These are phyloP conservation scores for Cyclocybe aegerita DNA, from an alignment of 768 basidiomycete species.

Conservation along the genomic window DNA sequence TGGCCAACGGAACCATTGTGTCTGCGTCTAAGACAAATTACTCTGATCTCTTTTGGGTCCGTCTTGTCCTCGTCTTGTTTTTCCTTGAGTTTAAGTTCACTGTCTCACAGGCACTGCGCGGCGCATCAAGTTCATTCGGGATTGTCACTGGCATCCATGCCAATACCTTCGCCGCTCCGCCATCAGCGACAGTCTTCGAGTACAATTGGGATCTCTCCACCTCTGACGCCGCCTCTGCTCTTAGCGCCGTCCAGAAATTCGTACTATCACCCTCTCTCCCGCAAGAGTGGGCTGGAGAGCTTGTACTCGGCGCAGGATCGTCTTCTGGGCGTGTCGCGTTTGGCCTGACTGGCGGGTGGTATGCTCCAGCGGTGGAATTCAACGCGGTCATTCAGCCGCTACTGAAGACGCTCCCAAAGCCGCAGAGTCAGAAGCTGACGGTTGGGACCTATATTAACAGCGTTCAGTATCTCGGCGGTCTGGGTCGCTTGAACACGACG, in stretches of 20 bases:
- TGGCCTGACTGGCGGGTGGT: constrained; percentile 31
- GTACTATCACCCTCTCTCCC: constrained; percentile 28
- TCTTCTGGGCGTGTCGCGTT: constrained; percentile 28
- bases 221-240: constrained; percentile 27
- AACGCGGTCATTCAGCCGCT: constrained; percentile 28
- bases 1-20: constrained; percentile 25
- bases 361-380: constrained; percentile 24
- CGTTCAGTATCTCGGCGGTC: constrained; percentile 26
- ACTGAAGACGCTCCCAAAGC: constrained; percentile 25
- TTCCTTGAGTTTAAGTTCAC: background rate
- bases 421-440: constrained; percentile 14
- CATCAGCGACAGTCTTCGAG: constrained; percentile 31
- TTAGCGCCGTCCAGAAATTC: constrained; percentile 35
- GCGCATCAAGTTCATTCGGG: constrained; percentile 38
- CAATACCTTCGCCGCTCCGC: constrained; percentile 34
- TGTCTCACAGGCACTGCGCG: constrained; percentile 33
- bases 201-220: constrained; percentile 37
- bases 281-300: constrained; percentile 31
- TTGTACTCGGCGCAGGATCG: constrained; percentile 27
- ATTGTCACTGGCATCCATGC: constrained; percentile 36
- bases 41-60: constrained; percentile 30
- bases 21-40: constrained; percentile 16
- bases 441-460: constrained; percentile 32
- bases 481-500: constrained; percentile 20
- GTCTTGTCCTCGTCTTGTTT: background rate